Conservation (phyloP, 2,329 filamentous ascomycete species). For the Colletotrichum godetiae region DNA sequence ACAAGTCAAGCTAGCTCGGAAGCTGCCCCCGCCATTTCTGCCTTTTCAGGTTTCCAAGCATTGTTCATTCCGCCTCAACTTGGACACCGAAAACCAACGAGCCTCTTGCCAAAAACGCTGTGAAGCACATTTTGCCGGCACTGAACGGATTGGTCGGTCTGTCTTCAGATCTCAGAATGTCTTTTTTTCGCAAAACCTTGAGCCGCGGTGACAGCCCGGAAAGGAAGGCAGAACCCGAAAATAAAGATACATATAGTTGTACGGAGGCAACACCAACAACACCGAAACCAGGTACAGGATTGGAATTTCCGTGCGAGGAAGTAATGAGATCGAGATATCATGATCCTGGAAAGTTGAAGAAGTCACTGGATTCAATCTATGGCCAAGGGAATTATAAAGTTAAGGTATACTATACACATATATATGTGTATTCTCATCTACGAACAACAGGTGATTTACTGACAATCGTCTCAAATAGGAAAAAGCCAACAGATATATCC, state of each 20-base stretch:
- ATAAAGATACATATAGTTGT: not conserved
- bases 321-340: slow-evolving; percentile 9
- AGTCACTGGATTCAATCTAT: slow-evolving; percentile 6
- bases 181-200: not conserved
- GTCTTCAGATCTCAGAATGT: not conserved
- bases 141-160: no score
- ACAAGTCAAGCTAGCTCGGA: no score
- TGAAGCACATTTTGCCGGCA: not conserved
- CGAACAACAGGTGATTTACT: not conserved
- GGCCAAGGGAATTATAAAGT: slow-evolving; percentile 11
- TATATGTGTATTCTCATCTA: not conserved
- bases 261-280: not conserved
- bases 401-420: not conserved
- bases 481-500: not conserved
- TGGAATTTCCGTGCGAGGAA: not conserved
- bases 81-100: not conserved
- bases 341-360: not conserved
- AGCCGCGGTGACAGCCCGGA: not conserved
- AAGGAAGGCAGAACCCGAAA: not conserved
- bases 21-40: not conserved
- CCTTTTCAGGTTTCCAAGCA: not conserved
- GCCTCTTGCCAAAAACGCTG: slow-evolving; percentile 1
- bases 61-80: not conserved
- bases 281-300: not conserved
- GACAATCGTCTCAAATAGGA: not conserved